Evolutionary conservation across 2,329 filamentous ascomycete species (phyloP), one percentile per base, ranked within the genome.

Genomic region (Aspergillus arachidicola): DNA sequence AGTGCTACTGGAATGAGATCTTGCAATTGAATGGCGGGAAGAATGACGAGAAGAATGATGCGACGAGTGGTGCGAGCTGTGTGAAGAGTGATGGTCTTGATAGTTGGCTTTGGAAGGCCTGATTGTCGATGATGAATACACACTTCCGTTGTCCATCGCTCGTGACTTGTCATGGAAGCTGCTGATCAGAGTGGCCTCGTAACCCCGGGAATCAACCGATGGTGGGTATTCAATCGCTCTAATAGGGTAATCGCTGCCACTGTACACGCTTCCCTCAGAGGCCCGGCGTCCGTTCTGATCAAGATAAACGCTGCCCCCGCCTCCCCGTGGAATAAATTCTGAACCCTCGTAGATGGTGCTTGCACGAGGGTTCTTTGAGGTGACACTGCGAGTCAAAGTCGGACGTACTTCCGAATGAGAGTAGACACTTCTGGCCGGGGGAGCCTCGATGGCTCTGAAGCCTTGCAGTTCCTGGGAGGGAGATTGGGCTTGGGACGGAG

Each of bases 101-200:
- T 73, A 68, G 58, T 72, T 69, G 21, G 70, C 64, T 45, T 73
- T 75, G 6, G 76, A 68, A 11, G 75, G 70, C 57, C 76, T 77
- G 68, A 77, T 71, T 1, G 77, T 79, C 14, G 77, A 79, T 2
- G 75, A 66, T 6, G 76, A 77, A 55, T 75, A 75, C 30, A 75
- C 70, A 61, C 75, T 79, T 16, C 69, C 73, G 34, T 68, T 69
- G 38, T 72, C 67, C 58, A 59, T 72, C 63, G 57, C 67, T 57
- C 72, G 75, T 11, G 73, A 72, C 34, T 71, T 72, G 30, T 79
- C 78, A 34, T 71, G 72, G 68, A 77, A 80, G 64, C 75, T 79
- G 73, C 78, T 80, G 70, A 80, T 79, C 61, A 80, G 75, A 7
- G 78, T 79, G 64, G 76, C 78, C 53, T 76, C 73, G 57, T 74